These are phyloP conservation scores for Halophytophthora polymorphica DNA, from an alignment of 352 stramenopile genomes.

Conservation along the genomic window DNA sequence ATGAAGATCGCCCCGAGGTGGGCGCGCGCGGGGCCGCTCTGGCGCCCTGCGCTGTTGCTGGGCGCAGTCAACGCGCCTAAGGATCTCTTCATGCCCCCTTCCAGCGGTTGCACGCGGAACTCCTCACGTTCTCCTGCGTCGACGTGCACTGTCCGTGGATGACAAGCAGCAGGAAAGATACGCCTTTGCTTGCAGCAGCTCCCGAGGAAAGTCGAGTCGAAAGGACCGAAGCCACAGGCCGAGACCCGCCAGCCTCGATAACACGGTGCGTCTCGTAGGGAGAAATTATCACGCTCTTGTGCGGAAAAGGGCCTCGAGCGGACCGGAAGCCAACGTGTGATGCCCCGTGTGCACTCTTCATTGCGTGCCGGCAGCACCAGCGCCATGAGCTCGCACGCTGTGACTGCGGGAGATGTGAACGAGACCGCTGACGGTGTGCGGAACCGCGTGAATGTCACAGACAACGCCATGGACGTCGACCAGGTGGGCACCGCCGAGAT, in stretches of 20 bases:
- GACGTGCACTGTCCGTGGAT: not conserved
- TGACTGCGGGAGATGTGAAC: conserved; percentile 69
- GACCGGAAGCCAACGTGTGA: conserved; percentile 7
- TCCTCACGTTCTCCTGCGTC: no score
- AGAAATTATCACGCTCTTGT: no score
- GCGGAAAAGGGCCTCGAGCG: no score
- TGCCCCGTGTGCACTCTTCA: conserved; percentile 5
- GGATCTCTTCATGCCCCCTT: no score
- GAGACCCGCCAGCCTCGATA: not conserved
- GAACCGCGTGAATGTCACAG: conserved; percentile 68
- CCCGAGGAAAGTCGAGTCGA: not conserved
- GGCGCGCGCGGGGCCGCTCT: no score
- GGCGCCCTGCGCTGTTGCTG: no score
- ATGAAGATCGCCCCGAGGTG: no score
- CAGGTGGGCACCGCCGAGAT: conserved; percentile 44
- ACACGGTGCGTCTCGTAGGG: no score
- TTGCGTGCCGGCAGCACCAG: conserved; percentile 8
- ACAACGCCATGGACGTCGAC: conserved; percentile 68
- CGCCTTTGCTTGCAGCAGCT: conserved; percentile 1
- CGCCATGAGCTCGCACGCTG: conserved; percentile 57
- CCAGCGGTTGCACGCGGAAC: no score
- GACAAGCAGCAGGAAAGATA: conserved; percentile 5
- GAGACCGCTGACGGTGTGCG: conserved; percentile 71
- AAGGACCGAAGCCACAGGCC: not conserved
- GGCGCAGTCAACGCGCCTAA: no score